These are phyloP conservation scores for Coniella vitis DNA, from an alignment of 2,329 filamentous ascomycete genomes.

Conservation along the genomic window DNA sequence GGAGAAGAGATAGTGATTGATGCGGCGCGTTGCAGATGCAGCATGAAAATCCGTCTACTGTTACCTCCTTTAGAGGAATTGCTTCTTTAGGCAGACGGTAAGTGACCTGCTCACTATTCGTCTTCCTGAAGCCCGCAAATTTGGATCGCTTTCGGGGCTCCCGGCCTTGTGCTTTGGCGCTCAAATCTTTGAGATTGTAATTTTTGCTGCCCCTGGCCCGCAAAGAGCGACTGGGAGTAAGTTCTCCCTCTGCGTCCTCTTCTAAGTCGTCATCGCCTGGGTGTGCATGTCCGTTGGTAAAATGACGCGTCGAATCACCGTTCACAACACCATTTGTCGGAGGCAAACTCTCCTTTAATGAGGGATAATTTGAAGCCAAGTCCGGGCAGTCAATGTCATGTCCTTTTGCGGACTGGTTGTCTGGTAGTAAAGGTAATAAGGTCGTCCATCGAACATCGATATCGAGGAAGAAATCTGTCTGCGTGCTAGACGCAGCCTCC, in stretches of 20 bases:
- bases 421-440: conserved; percentile 34
- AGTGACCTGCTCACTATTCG: conserved; percentile 36
- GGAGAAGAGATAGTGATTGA: conserved; percentile 40
- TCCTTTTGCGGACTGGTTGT: conserved; percentile 23
- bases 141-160: conserved; percentile 35
- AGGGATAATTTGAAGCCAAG: conserved; percentile 37
- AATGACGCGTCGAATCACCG: conserved; percentile 19
- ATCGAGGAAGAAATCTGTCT: conserved; percentile 42
- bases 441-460: conserved; percentile 42
- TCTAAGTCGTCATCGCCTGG: conserved; percentile 32
- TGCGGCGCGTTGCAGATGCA: conserved; percentile 43
- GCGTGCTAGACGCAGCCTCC: conserved; percentile 21
- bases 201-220: conserved; percentile 41
- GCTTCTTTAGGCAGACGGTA: conserved; percentile 39
- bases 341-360: conserved; percentile 26
- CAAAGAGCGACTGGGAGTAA: conserved; percentile 45
- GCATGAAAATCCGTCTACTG: conserved; percentile 36
- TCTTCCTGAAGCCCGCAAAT: conserved; percentile 16
- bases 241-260: conserved; percentile 39
- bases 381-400: conserved; percentile 37
- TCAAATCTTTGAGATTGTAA: conserved; percentile 55
- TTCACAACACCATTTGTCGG: conserved; percentile 28
- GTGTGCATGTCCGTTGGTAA: conserved; percentile 18
- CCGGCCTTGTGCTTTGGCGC: conserved; percentile 49
- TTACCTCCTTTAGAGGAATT: conserved; percentile 33